Conservation (phyloP, 2,329 filamentous ascomycete genomes). For the Chrysoporthe deuterocubensis region DNA sequence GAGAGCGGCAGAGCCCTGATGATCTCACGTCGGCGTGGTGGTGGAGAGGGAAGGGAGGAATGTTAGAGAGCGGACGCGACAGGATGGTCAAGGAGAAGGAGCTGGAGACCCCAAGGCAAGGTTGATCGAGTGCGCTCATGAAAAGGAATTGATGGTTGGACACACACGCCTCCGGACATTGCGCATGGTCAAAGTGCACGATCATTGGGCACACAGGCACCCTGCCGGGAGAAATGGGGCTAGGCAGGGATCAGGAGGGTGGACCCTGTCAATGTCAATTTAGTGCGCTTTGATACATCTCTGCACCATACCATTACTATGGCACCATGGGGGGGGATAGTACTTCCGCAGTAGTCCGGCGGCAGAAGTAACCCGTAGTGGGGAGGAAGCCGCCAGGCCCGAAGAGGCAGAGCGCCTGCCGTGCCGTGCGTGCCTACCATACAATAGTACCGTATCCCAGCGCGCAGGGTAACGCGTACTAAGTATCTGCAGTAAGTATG, state of each 20-base stretch:
- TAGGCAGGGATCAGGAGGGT: neutral
- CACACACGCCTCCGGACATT: slow-evolving; percentile 9
- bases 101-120: slow-evolving; percentile 1
- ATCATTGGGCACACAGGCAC: slow-evolving; percentile 5
- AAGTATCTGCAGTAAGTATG: too few species aligned
- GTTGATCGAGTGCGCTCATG: neutral
- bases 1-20: neutral
- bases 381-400: neutral
- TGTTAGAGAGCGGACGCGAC: slow-evolving; percentile 1
- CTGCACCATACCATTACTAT: too few species aligned
- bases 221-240: slow-evolving; percentile 2
- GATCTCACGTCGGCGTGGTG: slow-evolving; percentile 9
- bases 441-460: too few species aligned
- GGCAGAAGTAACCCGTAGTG: too few species aligned
- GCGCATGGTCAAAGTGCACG: neutral
- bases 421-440: too few species aligned
- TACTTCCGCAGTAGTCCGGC: too few species aligned
- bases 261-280: slow-evolving; percentile 12
- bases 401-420: neutral
- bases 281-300: neutral
- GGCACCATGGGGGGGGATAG: too few species aligned
- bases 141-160: neutral
- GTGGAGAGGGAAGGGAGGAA: slow-evolving; percentile 5
- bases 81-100: slow-evolving; percentile 1
- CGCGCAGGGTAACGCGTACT: too few species aligned